Base-by-base conservation (phyloP, 2,329 filamentous ascomycete species). In the Myriosclerotinia curreyana region DNA sequence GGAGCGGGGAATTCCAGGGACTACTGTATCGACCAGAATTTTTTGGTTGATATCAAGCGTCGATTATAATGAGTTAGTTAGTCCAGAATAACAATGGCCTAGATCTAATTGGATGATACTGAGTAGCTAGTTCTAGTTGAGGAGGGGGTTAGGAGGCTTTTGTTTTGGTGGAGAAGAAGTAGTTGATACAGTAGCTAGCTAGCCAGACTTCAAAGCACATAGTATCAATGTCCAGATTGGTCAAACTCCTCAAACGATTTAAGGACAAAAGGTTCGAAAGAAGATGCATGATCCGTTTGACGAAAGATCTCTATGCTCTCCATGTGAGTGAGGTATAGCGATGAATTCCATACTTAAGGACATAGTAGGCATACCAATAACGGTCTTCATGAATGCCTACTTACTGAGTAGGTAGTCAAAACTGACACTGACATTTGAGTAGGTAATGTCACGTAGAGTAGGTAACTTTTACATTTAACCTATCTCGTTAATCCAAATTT, bases 221-320 rank as follows among this genome's bases (percentile, higher is more conserved):
- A 55, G 53, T 14, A 42, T 15, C 22, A 55, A 55, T 56, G 25
- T 15, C 25, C n/a, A 54, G 34, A 17, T 54, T 54, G 12, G 50
- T 22, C 20, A 22, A 53, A 22, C 31, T 53, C 14, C 12, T 9
- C 6, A 38, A 31, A 53, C 36, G 31, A 22, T 53, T 22, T 22
- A 34, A 38, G 50, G 12, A 12, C 17, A 22, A 22, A n/a, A 22
- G 20, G 31, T 31, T 31, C 28, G 28, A 31, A 31, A 8, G 14
- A 40, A 15, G 36, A 12, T 14, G 9, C 15, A 14, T 20, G 12
- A 15, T 28, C n/a, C 20, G 4, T 40, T 17, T 40, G 34, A 40
- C 8, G 5, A 40, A 4, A 20, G 8, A 11, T 6, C 17, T 40
- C 52, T 17, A 40, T 28, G 15, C 17, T 42, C 22, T 12, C 22